A percentile compares a stretch with the other conserved stretches of the same genome.
phyloP scores from a whole-genome alignment of 257 asterid species.

The Nicotiana tabacum region DNA sequence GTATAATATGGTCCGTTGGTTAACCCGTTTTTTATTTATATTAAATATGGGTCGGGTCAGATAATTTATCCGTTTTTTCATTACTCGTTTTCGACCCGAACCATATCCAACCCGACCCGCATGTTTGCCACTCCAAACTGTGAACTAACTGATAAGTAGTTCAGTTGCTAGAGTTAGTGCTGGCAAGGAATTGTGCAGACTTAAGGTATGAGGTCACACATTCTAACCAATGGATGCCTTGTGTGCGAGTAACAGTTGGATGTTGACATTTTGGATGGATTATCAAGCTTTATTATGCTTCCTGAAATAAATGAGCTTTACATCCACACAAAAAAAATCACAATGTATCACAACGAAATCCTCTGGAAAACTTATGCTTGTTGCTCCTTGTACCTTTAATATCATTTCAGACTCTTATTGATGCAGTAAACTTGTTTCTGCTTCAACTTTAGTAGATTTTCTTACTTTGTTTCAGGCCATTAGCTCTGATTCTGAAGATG shows the following conservation, averaged over 20 bases:
- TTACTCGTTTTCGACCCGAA: too few species aligned
- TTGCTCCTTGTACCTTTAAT: neutral
- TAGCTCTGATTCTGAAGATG: slow-evolving; percentile 68
- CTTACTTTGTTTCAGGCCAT: slow-evolving; percentile 33
- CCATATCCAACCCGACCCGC: too few species aligned
- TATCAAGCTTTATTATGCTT: neutral
- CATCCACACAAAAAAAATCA: neutral
- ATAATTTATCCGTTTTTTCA: too few species aligned
- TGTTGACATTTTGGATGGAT: neutral
- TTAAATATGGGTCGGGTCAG: too few species aligned
- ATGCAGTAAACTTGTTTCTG: neutral
- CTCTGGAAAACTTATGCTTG: neutral
- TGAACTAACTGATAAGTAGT: neutral
- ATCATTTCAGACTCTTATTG: neutral
- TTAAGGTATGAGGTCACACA: neutral
- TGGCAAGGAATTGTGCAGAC: neutral
- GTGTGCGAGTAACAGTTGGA: neutral
- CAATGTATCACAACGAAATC: neutral
- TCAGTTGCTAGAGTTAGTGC: neutral
- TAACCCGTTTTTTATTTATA: too few species aligned
- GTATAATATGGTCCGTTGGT: too few species aligned
- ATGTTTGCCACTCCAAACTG: too few species aligned
- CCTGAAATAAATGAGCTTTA: neutral
- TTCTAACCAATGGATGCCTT: neutral
- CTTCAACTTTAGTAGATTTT: slow-evolving; percentile 2